Percentiles rank a stretch among this genome's conserved stretches.
phyloP scores from a whole-genome alignment of 2,329 filamentous ascomycete species.

The Apiospora marii region DNA sequence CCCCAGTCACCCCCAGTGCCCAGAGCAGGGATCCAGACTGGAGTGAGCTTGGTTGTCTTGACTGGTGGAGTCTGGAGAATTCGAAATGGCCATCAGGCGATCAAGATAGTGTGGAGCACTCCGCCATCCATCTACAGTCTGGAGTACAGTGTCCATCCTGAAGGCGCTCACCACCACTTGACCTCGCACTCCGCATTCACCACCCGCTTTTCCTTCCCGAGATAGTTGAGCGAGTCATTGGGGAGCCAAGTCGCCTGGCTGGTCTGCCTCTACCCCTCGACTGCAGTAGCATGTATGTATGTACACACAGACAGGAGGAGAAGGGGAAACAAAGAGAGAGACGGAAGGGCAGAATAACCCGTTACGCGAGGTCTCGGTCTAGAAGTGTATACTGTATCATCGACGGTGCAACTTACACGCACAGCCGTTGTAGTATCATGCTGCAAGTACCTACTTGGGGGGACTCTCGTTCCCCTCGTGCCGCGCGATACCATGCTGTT shows the following conservation, averaged over 20 bases:
- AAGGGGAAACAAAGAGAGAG: not conserved
- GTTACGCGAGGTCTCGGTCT: constrained; percentile 3
- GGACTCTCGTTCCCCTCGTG: constrained; percentile 9
- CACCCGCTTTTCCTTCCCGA: constrained; percentile 1
- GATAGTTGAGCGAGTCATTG: constrained; percentile 2
- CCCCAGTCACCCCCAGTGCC: constrained; percentile 18
- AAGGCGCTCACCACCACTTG: constrained; percentile 17
- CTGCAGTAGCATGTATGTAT: not conserved
- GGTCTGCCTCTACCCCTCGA: not conserved
- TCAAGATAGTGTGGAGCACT: constrained; percentile 23
- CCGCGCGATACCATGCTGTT: constrained; percentile 5
- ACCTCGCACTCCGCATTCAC: constrained; percentile 18
- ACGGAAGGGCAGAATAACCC: not conserved
- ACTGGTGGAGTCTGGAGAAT: constrained; percentile 35
- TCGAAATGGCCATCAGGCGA: constrained; percentile 24
- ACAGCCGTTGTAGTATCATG: constrained; percentile 10
- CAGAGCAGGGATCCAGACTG: constrained; percentile 1
- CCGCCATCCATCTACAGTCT: constrained; percentile 17
- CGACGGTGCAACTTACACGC: not conserved
- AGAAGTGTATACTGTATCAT: constrained; percentile 13
- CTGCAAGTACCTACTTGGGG: not conserved
- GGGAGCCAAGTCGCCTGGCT: not conserved
- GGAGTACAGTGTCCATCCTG: not conserved
- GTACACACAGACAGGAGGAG: not conserved
- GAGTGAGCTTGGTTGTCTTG: constrained; percentile 29